These are phyloP conservation scores for Cryptosporidium meleagridis DNA, from an alignment of 169 alveolate species.

Conservation along the genomic window DNA sequence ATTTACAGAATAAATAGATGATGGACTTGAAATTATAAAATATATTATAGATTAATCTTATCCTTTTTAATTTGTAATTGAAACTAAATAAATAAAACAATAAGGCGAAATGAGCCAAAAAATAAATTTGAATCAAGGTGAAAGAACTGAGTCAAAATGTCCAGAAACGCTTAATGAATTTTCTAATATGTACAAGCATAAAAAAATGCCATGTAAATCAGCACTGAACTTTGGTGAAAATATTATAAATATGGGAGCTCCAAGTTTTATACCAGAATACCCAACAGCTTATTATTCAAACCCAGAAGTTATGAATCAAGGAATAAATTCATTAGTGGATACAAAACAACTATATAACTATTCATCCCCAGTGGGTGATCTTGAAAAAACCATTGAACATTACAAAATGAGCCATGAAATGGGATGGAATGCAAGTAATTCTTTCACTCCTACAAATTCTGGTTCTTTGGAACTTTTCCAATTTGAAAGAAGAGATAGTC, in stretches of 20 bases:
- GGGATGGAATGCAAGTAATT: not conserved
- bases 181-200: conserved; percentile 17
- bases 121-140: not conserved
- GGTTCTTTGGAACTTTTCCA: conserved; percentile 39
- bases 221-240: conserved; percentile 69
- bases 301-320: conserved; percentile 28
- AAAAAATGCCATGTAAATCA: conserved; percentile 67
- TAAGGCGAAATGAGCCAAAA: not conserved
- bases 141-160: conserved; percentile 4
- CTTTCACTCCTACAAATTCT: conserved; percentile 40
- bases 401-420: conserved; percentile 12
- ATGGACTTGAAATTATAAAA: not conserved
- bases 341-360: conserved; percentile 25
- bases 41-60: not conserved
- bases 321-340: conserved; percentile 53
- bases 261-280: conserved; percentile 54
- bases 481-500: conserved; percentile 59
- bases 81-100: not conserved
- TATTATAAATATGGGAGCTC: not conserved
- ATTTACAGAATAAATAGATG: not conserved
- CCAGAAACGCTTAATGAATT: conserved; percentile 45
- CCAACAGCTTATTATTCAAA: conserved; percentile 63
- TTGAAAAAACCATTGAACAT: conserved; percentile 62
- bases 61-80: too few species aligned
- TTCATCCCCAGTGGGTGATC: conserved; percentile 73